Evolutionary conservation across 2,329 filamentous ascomycete species (phyloP).

Genomic region (Fusarium illudens): DNA sequence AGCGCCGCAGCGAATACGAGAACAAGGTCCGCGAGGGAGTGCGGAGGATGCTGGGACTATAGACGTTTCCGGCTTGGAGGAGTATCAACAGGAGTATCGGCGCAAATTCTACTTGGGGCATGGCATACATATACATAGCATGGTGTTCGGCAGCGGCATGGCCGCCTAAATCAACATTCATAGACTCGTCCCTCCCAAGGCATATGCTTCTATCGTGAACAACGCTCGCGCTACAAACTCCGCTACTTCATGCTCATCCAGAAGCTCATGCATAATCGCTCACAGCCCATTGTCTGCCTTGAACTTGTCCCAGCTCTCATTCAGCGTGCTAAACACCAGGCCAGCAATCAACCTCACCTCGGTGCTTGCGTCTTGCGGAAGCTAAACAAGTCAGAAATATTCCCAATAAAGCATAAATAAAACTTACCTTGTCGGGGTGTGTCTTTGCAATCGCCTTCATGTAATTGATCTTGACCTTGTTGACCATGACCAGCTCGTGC

Average conservation of each 20-base stretch:
- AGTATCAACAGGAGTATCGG: slow-evolving; percentile 33
- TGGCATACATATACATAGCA: slow-evolving; percentile 33
- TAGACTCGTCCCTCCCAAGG: slow-evolving; percentile 33
- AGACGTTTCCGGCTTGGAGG: slow-evolving; percentile 28
- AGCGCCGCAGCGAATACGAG: slow-evolving; percentile 84
- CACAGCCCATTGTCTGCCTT: slow-evolving; percentile 73
- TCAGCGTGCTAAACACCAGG: slow-evolving; percentile 72
- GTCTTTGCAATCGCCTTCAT: slow-evolving; percentile 99
- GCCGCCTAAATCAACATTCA: slow-evolving; percentile 36
- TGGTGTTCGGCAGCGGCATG: slow-evolving; percentile 39
- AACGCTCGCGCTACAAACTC: slow-evolving; percentile 40
- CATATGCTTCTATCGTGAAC: slow-evolving; percentile 34
- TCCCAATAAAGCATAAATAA: not conserved
- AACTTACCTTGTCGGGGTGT: slow-evolving; percentile 93
- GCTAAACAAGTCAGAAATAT: slow-evolving; percentile 49
- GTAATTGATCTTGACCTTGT: slow-evolving; percentile 96
- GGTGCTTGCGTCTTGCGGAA: slow-evolving; percentile 70
- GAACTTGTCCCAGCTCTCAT: slow-evolving; percentile 79
- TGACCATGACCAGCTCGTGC: slow-evolving; percentile 90
- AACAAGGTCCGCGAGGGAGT: slow-evolving; percentile 85
- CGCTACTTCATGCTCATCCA: slow-evolving; percentile 19
- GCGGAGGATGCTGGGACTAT: slow-evolving; percentile 78
- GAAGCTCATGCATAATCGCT: slow-evolving; percentile 31
- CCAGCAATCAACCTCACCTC: slow-evolving; percentile 73
- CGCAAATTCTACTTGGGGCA: slow-evolving; percentile 31